Evolutionary conservation across 1,284 basidiomycete genomes (phyloP), one percentile per base, ranked within the genome.

Genomic region (Pholiota adiposa): DNA sequence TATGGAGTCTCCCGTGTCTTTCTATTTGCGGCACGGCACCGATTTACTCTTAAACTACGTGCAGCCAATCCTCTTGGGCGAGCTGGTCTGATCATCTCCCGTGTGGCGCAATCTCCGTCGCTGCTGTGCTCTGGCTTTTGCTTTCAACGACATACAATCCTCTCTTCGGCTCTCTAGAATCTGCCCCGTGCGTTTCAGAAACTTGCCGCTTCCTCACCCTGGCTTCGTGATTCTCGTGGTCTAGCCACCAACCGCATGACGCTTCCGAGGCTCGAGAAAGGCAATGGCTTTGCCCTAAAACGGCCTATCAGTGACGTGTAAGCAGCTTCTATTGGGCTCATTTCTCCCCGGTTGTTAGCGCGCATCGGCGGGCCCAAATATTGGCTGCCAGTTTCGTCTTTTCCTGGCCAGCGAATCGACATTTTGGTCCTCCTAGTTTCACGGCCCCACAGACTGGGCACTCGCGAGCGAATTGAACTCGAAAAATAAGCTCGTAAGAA

Each of bases 291-390:
- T 27, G 43, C 59, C 61, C 29, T 41, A 56, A 61, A 63, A 60
- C 29, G 25, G 65, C 54, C 51, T 60, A 54, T 54, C 59, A 55
- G 46, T 65, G 66, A 69, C 62, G 64, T 67, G 57, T 65, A 57
- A 65, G 56, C 54, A 65, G 56, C 66, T 69, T 67, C 63, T 61
- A 61, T 64, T 60, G 40, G 51, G 27, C 41, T 61, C 62, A 38
- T 57, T 54, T 55, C 49, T 55, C 31, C 46, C 34, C 44, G 59
- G 59, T 60, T 51, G 56, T 56, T 60, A 56, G 58, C 55, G 38
- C 52, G 19, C 54, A 54, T 55, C 49, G 36, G 41, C 38, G 29
- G 40, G 53, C 44, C 44, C 53, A 58, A 36, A 53, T 48, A 54
- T 51, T 51, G 53, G 60, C 36, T 44, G n/a, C 56, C 49, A 50